Evolutionary conservation across 352 stramenopile genomes (phyloP).

Genomic region (Pelagophyceae sp.): DNA sequence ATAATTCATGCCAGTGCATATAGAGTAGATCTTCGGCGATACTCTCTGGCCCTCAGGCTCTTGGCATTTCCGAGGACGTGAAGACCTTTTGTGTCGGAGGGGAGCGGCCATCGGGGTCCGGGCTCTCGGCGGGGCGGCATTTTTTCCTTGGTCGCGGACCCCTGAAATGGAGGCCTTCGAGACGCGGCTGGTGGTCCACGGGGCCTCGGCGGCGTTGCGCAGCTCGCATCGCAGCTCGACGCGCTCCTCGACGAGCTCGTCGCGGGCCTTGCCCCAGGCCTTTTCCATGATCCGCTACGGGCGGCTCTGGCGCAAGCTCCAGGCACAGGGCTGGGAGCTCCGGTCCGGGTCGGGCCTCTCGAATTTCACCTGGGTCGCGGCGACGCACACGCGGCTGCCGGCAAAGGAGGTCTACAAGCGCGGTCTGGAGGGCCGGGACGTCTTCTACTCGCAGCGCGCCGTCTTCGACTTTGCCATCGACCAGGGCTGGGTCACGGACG

Average conservation of each 20-base stretch:
- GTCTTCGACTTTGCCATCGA: neutral
- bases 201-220: neutral
- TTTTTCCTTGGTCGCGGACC: too few species aligned
- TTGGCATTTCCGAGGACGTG: too few species aligned
- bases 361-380: neutral
- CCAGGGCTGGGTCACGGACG: neutral
- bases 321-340: neutral
- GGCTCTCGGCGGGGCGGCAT: too few species aligned
- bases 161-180: neutral
- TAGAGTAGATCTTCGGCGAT: too few species aligned
- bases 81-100: too few species aligned
- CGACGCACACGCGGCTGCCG: neutral
- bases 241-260: neutral
- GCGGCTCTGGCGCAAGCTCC: neutral
- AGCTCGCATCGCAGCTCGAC: neutral
- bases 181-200: neutral
- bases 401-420: too few species aligned
- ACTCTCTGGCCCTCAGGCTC: too few species aligned
- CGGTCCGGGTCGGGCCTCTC: too few species aligned
- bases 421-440: neutral
- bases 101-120: too few species aligned
- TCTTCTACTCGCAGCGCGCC: neutral
- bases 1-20: too few species aligned
- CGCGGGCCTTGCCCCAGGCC: too few species aligned
- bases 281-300: neutral